Evolutionary conservation across 2,329 filamentous ascomycete species (phyloP).

Genomic region (Thielaviopsis ethacetica): DNA sequence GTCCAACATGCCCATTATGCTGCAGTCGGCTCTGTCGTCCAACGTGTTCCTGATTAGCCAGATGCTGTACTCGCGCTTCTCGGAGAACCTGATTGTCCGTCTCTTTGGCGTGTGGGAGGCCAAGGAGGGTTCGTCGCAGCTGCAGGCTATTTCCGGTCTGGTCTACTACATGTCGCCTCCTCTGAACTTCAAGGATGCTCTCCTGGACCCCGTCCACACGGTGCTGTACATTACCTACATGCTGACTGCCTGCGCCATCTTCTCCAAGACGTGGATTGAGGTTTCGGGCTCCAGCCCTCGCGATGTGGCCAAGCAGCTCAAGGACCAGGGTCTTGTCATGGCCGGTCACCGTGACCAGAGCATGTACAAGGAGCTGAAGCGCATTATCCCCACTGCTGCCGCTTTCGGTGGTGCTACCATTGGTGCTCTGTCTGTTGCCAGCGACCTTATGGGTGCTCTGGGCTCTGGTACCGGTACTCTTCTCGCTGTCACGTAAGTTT

Average conservation of each 20-base stretch:
- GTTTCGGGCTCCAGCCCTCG: conserved; percentile 94
- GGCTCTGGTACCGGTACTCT: conserved; percentile 96
- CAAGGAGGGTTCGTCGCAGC: conserved; percentile 87
- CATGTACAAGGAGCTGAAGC: conserved; percentile 99
- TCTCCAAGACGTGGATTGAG: conserved; percentile 99
- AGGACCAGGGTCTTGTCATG: conserved; percentile 99
- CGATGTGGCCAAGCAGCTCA: conserved; percentile 98
- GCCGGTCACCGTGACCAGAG: conserved; percentile 97
- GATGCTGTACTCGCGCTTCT: conserved; percentile 98
- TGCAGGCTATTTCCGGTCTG: conserved; percentile 81
- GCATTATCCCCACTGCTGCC: conserved; percentile 93
- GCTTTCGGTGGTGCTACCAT: conserved; percentile 99
- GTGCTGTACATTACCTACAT: conserved; percentile 93
- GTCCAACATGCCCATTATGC: conserved; percentile 99
- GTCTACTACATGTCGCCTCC: conserved; percentile 99
- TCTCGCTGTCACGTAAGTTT: conserved; percentile 88
- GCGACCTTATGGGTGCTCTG: conserved; percentile 87
- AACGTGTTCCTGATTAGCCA: conserved; percentile 99
- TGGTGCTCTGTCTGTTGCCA: conserved; percentile 87
- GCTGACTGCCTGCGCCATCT: conserved; percentile 91
- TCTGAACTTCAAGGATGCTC: conserved; percentile 90
- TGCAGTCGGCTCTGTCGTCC: conserved; percentile 95
- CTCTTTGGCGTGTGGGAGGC: conserved; percentile 98
- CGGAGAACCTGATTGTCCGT: conserved; percentile 93
- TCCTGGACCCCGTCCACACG: conserved; percentile 93